Base-by-base conservation (phyloP, 768 basidiomycete genomes). In the Rhodotorula toruloides region DNA sequence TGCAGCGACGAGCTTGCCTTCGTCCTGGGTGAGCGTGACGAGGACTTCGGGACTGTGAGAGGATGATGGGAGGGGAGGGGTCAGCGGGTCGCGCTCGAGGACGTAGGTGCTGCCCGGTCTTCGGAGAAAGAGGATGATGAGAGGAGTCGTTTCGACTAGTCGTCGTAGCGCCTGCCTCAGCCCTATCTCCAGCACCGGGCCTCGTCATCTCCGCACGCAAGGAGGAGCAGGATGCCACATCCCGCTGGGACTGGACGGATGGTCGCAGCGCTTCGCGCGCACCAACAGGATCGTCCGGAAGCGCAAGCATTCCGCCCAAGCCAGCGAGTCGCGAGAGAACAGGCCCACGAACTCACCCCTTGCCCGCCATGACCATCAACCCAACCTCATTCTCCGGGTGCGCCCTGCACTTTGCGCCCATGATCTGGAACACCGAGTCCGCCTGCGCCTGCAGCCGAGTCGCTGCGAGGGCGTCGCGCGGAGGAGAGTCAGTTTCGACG, bases 321-420 rank as follows among this genome's bases (percentile, higher is more conserved):
- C 12, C 42, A 42, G n/a, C n/a, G 21, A 22, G n/a, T 17, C 31
- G n/a, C 43, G n/a, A 21, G 31, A 46, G 39, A 31, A 21, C 25
- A 17, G 9, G 36, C 2, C 5, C n/a, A n/a, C 32, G 47, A 29
- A 76, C 84, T 77, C 75, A 94, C 94, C 88, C 87, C 78, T 96
- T 96, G 61, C 91, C 89, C 21, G 91, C 94, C 91, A 94, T 94
- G 36, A 91, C 90, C 93, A 99, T 96, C 47, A 97, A 80, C 9
- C 96, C 96, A 47, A 97, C 93, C 17, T 91, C 91, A 79, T 89
- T 97, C 80, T 99, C 96, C 25, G 94, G 91, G 80, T 99, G 98
- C 32, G 91, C 88, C 76, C 90, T 87, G 72, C 88, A 88, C 83
- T 99, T 99, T 58, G 90, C 86, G 76, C 87, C 86, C 78, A 96